Evolutionary conservation across 2,329 filamentous ascomycete species (phyloP), one percentile per base, ranked within the genome.

Genomic region (Microdochium bolleyi): DNA sequence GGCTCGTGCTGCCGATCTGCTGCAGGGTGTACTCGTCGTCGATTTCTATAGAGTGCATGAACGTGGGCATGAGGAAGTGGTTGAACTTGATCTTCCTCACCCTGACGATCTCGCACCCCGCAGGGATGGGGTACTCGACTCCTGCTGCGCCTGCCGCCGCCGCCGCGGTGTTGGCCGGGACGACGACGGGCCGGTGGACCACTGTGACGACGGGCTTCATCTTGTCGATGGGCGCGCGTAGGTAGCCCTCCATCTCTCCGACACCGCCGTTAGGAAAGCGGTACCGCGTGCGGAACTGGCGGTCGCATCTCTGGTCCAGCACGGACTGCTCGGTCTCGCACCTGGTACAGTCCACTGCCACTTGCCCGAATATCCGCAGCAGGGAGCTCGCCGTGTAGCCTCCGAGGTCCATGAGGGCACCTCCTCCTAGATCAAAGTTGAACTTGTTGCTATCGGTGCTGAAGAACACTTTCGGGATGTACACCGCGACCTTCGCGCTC

Each of bases 401-500:
- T 1, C 70, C 70, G 3, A 66, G 56, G 54, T 70, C 65, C 66
- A 70, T 67, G 21, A 71, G 57, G 3, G 67, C 62, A 19, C 73
- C 74, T 10, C 74, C 74, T 1, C 69, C 64, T 1, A 78, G 62
- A 2, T 65, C 62, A 52, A 70, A 77, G 7, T 65, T 56, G 55
- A 69, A 78, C 3, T 71, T 65, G 54, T 78, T 76, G 57, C 78
- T 67, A 50, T 73, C 67, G 3, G 64, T 57, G 1, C 53, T 49
- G 22, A 74, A 61, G 0, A 62, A 14, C 22, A 64, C 60, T 16
- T 55, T 60, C 0, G 70, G 70, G 0, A 71, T 49, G 48, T 53
- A 60, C n/a, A 65, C 56, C 14, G 52, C 53, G 11, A 67, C 58
- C 13, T 62, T 53, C 21, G 68, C 72, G 22, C 66, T 64, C 10